Percentiles rank a stretch among this genome's conserved stretches.
These are phyloP conservation scores for Achaetomiella virescens DNA, from an alignment of 495 filamentous ascomycete species.

Conservation along the genomic window DNA sequence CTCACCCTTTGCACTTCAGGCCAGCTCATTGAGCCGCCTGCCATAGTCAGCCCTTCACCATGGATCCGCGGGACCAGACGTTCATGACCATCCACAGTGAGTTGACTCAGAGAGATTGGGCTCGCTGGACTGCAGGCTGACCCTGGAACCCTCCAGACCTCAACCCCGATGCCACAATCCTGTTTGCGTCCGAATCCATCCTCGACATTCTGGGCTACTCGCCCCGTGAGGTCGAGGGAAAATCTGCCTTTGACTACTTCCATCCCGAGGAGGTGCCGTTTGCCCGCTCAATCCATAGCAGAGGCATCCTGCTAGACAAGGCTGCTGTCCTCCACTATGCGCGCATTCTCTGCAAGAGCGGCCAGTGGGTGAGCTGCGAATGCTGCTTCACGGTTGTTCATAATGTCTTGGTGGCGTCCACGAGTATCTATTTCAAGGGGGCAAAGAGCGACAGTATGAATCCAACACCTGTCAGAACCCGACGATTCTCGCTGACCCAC, in stretches of 20 bases:
- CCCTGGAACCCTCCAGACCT: slow-evolving; percentile 50
- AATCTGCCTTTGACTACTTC: slow-evolving; percentile 81
- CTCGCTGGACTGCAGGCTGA: not conserved
- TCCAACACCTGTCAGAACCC: not conserved
- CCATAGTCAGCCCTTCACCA: slow-evolving; percentile 36
- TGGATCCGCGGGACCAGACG: slow-evolving; percentile 65
- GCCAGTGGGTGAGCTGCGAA: slow-evolving; percentile 75
- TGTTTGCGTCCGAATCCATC: slow-evolving; percentile 80
- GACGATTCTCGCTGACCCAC: slow-evolving; percentile 6
- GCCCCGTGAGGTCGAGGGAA: slow-evolving; percentile 67
- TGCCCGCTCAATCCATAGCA: slow-evolving; percentile 64
- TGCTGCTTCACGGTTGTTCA: slow-evolving; percentile 87
- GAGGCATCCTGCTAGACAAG: slow-evolving; percentile 73
- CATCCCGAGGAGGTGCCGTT: slow-evolving; percentile 75
- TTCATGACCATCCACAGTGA: slow-evolving; percentile 90
- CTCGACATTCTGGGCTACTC: slow-evolving; percentile 75
- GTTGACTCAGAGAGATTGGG: slow-evolving; percentile 28
- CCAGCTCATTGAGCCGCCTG: slow-evolving; percentile 33
- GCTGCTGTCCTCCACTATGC: slow-evolving; percentile 81
- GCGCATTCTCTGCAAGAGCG: slow-evolving; percentile 59
- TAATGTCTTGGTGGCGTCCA: slow-evolving; percentile 80
- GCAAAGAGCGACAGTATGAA: slow-evolving; percentile 64
- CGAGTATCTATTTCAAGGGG: slow-evolving; percentile 67
- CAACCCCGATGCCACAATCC: slow-evolving; percentile 67
- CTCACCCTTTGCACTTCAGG: slow-evolving; percentile 21